Base-by-base conservation (phyloP, 768 basidiomycete species). In the Grammothele lineata region DNA sequence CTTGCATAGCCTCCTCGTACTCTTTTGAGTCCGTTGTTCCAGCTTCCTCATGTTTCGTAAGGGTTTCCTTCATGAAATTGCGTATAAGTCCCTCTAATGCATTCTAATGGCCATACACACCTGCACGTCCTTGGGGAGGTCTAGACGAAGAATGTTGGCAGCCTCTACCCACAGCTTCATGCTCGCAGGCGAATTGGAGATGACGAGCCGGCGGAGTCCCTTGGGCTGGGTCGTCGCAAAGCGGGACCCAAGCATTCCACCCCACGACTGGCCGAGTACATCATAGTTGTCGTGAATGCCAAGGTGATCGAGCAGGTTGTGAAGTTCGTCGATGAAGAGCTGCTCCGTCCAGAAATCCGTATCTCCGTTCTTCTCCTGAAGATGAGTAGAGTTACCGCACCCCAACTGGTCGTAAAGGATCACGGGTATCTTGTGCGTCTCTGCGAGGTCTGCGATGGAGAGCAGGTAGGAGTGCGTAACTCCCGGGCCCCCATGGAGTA, bases 231-330 rank as follows among this genome's bases (percentile, higher is more conserved):
- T 56, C 35, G 69, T 61, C 4, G 47, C 70, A 48, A 70, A 73
- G 47, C 74, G 68, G 12, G 64, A 52, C 0, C 63, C 76, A 7
- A 81, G 65, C 58, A 76, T 75, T 1, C 74, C 79, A n/a, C 80
- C 81, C 78, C 78, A 80, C 5, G 76, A 78, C 37, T 81, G 79
- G 0, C 81, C 81, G 4, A 72, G 50, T 6, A 81, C 54, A 54
- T 73, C 68, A 57, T 69, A 81, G n/a, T 58, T 50, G 6, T 59
- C 54, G 5, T 56, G 35, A 46, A 79, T 67, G 0, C 62, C 66
- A 21, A 82, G 61, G 17, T 73, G 49, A 1, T 52, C 36, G 21
- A 81, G 47, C 11, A 82, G 53, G 45, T 77, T 78, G 15, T 67
- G 66, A 24, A 83, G 72, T 63, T 83, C 76, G 37, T 72, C 72